A percentile compares a stretch with the other conserved stretches of the same genome.
phyloP scores from a whole-genome alignment of 768 basidiomycete species.

The Podaxis pistillaris region DNA sequence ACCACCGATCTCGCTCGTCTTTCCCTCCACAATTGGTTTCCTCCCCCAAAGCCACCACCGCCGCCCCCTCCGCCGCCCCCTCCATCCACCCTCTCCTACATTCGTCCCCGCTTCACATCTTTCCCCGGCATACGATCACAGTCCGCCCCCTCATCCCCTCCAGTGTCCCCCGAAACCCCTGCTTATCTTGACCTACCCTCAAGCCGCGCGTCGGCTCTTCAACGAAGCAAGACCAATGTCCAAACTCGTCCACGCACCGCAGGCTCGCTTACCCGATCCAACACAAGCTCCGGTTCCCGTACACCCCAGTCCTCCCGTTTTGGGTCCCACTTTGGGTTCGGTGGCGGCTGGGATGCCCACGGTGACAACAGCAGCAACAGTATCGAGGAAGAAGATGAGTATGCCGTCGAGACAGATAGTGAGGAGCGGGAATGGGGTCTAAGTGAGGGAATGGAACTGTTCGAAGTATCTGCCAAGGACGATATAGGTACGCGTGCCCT shows the following conservation, averaged over 20 bases:
- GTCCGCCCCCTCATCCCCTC: constrained; percentile 43
- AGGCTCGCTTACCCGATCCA: constrained; percentile 48
- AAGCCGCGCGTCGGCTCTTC: constrained; percentile 49
- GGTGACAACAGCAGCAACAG: constrained; percentile 66
- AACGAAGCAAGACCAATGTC: constrained; percentile 49
- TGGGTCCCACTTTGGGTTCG: constrained; percentile 52
- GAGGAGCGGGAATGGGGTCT: constrained; percentile 73
- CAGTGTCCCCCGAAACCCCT: constrained; percentile 54
- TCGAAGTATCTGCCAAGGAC: constrained; percentile 91
- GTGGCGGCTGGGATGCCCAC: constrained; percentile 53
- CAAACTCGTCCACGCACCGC: constrained; percentile 47
- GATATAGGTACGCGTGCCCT: constrained; percentile 58
- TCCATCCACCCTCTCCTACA: constrained; percentile 68
- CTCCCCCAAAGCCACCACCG: constrained; percentile 71
- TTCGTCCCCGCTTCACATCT: constrained; percentile 76
- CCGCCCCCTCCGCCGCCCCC: constrained; percentile 56
- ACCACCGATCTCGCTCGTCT: constrained; percentile 82
- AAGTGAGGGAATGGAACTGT: constrained; percentile 81
- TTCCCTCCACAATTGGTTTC: constrained; percentile 85
- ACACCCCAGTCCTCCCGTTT: constrained; percentile 58
- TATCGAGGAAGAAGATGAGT: constrained; percentile 64
- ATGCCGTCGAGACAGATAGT: constrained; percentile 54
- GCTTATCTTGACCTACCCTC: constrained; percentile 63
- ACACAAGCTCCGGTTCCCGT: constrained; percentile 43
- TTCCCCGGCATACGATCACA: constrained; percentile 66